phyloP scores from a whole-genome alignment of 805 yeast species.

The Blastobotrys robertii region DNA sequence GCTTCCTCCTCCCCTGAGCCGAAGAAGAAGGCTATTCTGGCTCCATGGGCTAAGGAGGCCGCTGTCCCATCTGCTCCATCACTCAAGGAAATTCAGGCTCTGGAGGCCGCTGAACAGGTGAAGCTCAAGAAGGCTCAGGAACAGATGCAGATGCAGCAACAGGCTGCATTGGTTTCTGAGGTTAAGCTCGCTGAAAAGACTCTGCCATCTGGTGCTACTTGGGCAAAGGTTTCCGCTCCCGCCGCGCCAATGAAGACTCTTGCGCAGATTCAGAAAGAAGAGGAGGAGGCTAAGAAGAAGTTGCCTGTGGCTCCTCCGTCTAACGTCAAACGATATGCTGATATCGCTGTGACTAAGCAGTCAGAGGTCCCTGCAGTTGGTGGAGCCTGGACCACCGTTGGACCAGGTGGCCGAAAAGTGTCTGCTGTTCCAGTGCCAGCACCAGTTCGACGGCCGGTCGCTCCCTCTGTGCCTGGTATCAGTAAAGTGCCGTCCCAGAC shows the following conservation, averaged over 20 bases:
- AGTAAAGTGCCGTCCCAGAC: conserved; percentile 4
- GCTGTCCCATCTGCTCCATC: conserved; percentile 15
- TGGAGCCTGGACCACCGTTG: conserved; percentile 26
- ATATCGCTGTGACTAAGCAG: neutral
- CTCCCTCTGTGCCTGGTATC: conserved; percentile 3
- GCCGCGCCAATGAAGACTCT: conserved; percentile 24
- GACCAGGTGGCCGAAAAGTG: conserved; percentile 68
- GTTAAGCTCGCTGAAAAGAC: conserved; percentile 9
- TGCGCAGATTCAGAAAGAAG: conserved; percentile 32
- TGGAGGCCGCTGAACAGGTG: conserved; percentile 20
- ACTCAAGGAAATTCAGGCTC: conserved; percentile 26
- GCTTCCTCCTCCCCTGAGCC: neutral
- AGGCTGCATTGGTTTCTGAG: conserved; percentile 4
- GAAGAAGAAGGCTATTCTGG: conserved; percentile 10
- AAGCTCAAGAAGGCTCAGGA: conserved; percentile 12
- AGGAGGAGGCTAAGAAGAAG: conserved; percentile 20
- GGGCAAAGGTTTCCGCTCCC: conserved; percentile 17
- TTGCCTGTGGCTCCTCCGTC: conserved; percentile 3
- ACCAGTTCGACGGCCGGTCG: conserved; percentile 6
- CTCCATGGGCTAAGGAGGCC: conserved; percentile 20
- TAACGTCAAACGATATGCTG: conserved; percentile 5
- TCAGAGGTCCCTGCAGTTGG: conserved; percentile 6
- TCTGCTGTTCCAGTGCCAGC: conserved; percentile 5
- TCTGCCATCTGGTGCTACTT: conserved; percentile 20
- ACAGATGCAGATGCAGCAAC: conserved; percentile 9